Percentiles rank a stretch among this genome's conserved stretches.
These are phyloP conservation scores for Niebla homalea DNA, from an alignment of 495 filamentous ascomycete genomes.

Conservation along the genomic window DNA sequence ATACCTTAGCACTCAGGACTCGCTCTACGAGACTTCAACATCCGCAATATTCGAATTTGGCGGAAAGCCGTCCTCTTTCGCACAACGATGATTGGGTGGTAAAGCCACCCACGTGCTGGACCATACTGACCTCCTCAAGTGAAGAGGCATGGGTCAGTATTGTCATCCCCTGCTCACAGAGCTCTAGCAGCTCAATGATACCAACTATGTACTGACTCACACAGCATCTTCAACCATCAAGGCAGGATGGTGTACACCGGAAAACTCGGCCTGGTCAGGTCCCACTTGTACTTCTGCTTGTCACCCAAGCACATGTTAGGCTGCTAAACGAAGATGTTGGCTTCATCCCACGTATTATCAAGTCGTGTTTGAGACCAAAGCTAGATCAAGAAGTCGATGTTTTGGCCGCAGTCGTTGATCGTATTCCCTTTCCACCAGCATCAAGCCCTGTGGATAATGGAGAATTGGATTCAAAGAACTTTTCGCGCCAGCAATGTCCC, in stretches of 20 bases:
- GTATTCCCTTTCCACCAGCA: conserved; percentile 6
- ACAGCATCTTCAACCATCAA: too few species aligned
- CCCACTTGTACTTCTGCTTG: conserved; percentile 13
- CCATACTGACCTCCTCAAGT: too few species aligned
- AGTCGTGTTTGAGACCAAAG: neutral
- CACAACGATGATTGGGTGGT: too few species aligned
- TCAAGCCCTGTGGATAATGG: neutral
- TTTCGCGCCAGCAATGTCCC: neutral
- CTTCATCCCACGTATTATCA: conserved; percentile 9
- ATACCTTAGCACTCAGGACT: too few species aligned
- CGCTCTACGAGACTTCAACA: too few species aligned
- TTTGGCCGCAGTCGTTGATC: conserved; percentile 15
- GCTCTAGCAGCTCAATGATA: too few species aligned
- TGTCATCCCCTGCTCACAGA: too few species aligned
- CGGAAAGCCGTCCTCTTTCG: too few species aligned
- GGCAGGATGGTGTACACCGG: neutral
- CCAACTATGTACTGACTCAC: too few species aligned
- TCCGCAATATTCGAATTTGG: too few species aligned
- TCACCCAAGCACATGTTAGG: conserved; percentile 10
- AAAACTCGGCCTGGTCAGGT: conserved; percentile 1
- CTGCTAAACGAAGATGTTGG: conserved; percentile 7
- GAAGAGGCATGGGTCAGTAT: too few species aligned
- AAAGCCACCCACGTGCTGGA: too few species aligned
- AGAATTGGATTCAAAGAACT: neutral
- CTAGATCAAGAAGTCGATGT: conserved; percentile 10